Percentiles rank a stretch among this genome's conserved stretches.
Evolutionary conservation across 176 grass and related monocot species (phyloP).

Genomic region (Hordeum vulgare): MorexV3_pseudomolecules_assembly NC_058524.1:546415080-546415579

Average conservation of each 20-base stretch:
- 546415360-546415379: slow-evolving; percentile 93
- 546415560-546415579: neutral
- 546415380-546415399: slow-evolving; percentile 91
- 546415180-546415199: slow-evolving; percentile 82
- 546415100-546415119: slow-evolving; percentile 85
- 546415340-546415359: slow-evolving; percentile 82
- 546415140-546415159: slow-evolving; percentile 68
- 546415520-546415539: neutral
- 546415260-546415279: too few relatives aligned
- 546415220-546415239: slow-evolving; percentile 84
- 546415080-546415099: slow-evolving; percentile 91
- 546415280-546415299: too few relatives aligned
- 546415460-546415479: neutral
- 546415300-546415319: slow-evolving; percentile 62
- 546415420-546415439: neutral
- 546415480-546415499: neutral
- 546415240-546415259: slow-evolving; percentile 83
- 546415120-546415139: too few relatives aligned
- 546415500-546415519: neutral
- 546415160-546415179: slow-evolving; percentile 76
- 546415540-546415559: neutral
- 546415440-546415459: neutral
- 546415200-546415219: slow-evolving; percentile 92
- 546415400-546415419: slow-evolving; percentile 52
- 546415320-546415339: slow-evolving; percentile 74